phyloP scores from a whole-genome alignment of 78 protist species.

The Capsaspora owczarzaki region DNA sequence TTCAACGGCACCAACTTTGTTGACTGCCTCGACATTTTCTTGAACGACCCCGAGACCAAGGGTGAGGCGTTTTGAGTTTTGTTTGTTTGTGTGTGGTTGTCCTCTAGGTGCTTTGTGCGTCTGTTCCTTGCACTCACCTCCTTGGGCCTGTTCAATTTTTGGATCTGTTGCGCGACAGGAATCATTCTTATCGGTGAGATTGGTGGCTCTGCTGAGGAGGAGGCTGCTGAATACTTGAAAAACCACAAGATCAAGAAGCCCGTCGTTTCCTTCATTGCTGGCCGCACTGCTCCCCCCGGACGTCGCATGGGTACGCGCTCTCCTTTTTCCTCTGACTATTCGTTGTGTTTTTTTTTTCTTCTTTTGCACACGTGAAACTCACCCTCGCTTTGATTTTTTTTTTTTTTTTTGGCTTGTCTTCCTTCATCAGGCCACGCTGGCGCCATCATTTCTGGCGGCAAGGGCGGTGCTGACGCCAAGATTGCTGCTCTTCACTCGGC shows the following conservation, averaged over 20 bases:
- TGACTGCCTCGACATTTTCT: slow-evolving; percentile 83
- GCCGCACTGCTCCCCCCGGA: slow-evolving; percentile 97
- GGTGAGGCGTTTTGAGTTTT: slow-evolving; percentile 32
- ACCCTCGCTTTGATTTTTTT: not conserved
- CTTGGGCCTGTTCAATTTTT: not conserved
- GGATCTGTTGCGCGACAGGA: not conserved
- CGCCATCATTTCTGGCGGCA: slow-evolving; percentile 96
- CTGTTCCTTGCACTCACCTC: too few relatives aligned
- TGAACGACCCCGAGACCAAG: slow-evolving; percentile 86
- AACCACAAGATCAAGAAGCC: slow-evolving; percentile 73
- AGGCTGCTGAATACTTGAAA: slow-evolving; percentile 89
- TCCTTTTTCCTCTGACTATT: not conserved
- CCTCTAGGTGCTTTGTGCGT: not conserved
- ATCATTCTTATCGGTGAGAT: slow-evolving; percentile 96
- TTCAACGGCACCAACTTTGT: slow-evolving; percentile 99
- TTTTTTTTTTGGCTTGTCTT: not conserved
- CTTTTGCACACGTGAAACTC: not conserved
- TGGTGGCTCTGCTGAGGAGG: slow-evolving; percentile 98
- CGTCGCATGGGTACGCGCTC: slow-evolving; percentile 88
- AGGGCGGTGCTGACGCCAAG: slow-evolving; percentile 93
- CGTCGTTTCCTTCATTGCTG: slow-evolving; percentile 93
- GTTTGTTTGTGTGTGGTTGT: not conserved
- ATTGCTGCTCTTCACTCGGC: slow-evolving; percentile 79
- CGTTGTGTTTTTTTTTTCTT: not conserved
- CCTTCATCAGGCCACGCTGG: slow-evolving; percentile 85